Evolutionary conservation across 2,329 filamentous ascomycete species (phyloP), one percentile per base, ranked within the genome.

Genomic region (Colletotrichum simmondsii): DNA sequence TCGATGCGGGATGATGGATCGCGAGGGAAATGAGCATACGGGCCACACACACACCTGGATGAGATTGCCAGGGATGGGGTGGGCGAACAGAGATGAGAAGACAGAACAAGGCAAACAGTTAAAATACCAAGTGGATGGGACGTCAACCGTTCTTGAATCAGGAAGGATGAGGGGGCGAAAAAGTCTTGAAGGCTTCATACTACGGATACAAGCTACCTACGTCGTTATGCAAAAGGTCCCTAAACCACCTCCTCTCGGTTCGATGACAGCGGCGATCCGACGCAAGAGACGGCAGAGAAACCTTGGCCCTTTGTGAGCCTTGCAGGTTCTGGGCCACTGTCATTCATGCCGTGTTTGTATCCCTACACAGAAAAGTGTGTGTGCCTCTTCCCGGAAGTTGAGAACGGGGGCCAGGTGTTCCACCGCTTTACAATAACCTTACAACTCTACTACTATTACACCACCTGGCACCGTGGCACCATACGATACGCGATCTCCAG

Each of bases 341-440:
- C 19, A 49, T 49, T n/a, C 42, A 49, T 49, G 42, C 42, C 42
- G 42, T 49, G 42, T 49, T n/a, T n/a, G 42, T n/a, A 11, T 49
- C 16, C 11, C 53, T 32, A n/a, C 26, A 42, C 37, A 42, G 37
- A 24, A 37, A 0, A 12, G n/a, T 65, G 30, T 58, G 57, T 53
- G 59, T 60, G 56, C 62, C 62, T 19, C 46, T 46, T 46, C 53
- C 70, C 65, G 69, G 58, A 69, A 46, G 65, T 35, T 53, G 24
- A 56, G 65, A 66, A 72, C 65, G 59, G 52, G 66, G 62, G 59
- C 65, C 65, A 72, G 59, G 65, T 10, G 65, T 72, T 68, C 65
- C 59, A 62, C 52, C 24, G 49, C 59, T 19, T 12, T 10, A 26
- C 30, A 26, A 42, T 12, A 35, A 7, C 42, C 54, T 30, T 42